phyloP scores from a whole-genome alignment of 108 stramenopile genomes.

The Nannochloropsis oceanica region DNA sequence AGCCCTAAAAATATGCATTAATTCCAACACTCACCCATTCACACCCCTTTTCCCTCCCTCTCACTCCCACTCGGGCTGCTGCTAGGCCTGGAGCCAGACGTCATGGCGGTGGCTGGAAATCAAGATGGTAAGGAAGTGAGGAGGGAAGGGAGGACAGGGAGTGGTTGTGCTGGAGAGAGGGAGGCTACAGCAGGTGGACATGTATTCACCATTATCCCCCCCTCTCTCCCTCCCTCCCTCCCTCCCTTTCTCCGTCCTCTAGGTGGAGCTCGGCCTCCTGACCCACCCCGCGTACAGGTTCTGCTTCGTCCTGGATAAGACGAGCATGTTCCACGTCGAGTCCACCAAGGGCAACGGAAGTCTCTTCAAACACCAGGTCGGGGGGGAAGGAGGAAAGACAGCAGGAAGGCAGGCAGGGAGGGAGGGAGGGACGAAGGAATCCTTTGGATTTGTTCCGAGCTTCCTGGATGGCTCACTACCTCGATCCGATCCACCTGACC shows the following conservation, averaged over 20 bases:
- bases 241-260: no score
- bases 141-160: not conserved
- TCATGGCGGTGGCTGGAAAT: slow-evolving; percentile 90
- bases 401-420: not conserved
- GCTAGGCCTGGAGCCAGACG: slow-evolving; percentile 72
- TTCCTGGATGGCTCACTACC: not conserved
- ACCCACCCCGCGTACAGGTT: slow-evolving; percentile 52
- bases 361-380: slow-evolving; percentile 11
- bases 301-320: slow-evolving; percentile 86
- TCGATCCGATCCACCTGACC: not conserved
- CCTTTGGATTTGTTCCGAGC: not conserved
- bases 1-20: no score
- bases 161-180: not conserved
- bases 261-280: slow-evolving; percentile 68
- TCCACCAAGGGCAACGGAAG: slow-evolving; percentile 48
- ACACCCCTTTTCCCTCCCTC: no score
- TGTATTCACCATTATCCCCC: no score
- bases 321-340: slow-evolving; percentile 74
- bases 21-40: no score
- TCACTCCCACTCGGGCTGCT: no score
- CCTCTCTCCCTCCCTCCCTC: no score
- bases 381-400: not conserved
- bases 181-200: no score
- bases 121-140: slow-evolving; percentile 42
- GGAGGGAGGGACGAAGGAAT: not conserved